Percentiles rank a stretch among this genome's conserved stretches.
Evolutionary conservation across 352 stramenopile genomes (phyloP).

Genomic region (Globisporangium solare): DNA sequence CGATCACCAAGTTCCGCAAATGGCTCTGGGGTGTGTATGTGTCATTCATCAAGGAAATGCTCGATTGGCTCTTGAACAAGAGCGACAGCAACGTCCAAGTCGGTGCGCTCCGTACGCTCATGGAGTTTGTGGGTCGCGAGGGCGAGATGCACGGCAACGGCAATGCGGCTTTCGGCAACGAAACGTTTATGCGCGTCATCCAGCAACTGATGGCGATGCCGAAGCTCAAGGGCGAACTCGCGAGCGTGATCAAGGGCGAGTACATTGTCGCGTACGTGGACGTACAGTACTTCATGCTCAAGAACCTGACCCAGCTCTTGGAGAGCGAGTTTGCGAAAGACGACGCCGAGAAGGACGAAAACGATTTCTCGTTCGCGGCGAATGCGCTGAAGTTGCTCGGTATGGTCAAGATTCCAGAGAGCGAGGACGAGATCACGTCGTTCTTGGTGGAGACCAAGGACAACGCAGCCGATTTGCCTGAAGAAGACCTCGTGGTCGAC

Average conservation of each 20-base stretch:
- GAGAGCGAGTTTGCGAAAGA: conserved; percentile 28
- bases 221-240: conserved; percentile 78
- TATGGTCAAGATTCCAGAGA: conserved; percentile 73
- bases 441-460: conserved; percentile 59
- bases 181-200: conserved; percentile 79
- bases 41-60: conserved; percentile 78
- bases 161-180: conserved; percentile 61
- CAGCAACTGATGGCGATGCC: conserved; percentile 54
- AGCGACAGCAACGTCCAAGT: conserved; percentile 68
- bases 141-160: conserved; percentile 33
- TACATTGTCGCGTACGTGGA: conserved; percentile 80
- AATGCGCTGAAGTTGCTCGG: conserved; percentile 65
- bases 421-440: conserved; percentile 49
- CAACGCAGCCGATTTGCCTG: conserved; percentile 7
- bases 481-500: conserved; percentile 46
- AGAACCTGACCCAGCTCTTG: conserved; percentile 61
- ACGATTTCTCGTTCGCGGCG: conserved; percentile 49
- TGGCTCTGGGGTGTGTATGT: conserved; percentile 85
- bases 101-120: conserved; percentile 79
- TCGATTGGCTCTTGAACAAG: conserved; percentile 55
- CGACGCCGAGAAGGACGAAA: conserved; percentile 30
- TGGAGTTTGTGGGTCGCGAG: conserved; percentile 85
- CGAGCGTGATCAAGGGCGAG: conserved; percentile 84
- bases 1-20: conserved; percentile 69
- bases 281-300: conserved; percentile 87